Percentiles rank a stretch among this genome's conserved stretches.
phyloP scores from a whole-genome alignment of 306 rosid genomes.

The Quercus variabilis region DNA sequence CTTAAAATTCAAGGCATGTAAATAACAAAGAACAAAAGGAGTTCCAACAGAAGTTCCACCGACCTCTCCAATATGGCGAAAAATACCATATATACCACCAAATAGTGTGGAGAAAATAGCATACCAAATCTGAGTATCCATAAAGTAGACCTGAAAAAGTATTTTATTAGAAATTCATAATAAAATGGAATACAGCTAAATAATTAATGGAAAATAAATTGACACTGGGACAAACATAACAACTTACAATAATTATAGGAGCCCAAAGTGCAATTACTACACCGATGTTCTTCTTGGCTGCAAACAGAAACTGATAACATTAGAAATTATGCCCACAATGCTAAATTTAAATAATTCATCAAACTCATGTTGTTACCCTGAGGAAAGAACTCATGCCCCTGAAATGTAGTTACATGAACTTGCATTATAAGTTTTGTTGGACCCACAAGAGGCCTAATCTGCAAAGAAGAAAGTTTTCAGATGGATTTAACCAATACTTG shows the following conservation, averaged over 20 bases:
- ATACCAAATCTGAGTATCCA: constrained; percentile 99
- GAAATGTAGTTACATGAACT: constrained; percentile 38
- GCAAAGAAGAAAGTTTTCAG: constrained; percentile 28
- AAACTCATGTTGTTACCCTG: constrained; percentile 48
- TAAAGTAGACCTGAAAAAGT: constrained; percentile 80
- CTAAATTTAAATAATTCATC: constrained; percentile 4
- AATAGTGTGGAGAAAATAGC: constrained; percentile 86
- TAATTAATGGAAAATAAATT: background rate
- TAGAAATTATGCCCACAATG: constrained; percentile 10
- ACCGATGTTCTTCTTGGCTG: constrained; percentile 84
- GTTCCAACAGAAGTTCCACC: constrained; percentile 12
- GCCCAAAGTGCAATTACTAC: constrained; percentile 89
- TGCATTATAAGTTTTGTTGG: constrained; percentile 86
- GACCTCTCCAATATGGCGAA: constrained; percentile 97
- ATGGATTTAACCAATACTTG: constrained; percentile 14
- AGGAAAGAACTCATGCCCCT: constrained; percentile 96
- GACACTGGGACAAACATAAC: constrained; percentile 28
- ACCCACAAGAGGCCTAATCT: constrained; percentile 87
- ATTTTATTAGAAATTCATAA: background rate
- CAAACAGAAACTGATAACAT: constrained; percentile 34
- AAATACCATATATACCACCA: constrained; percentile 94
- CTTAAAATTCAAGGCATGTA: too few species aligned
- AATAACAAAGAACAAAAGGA: constrained; percentile 6
- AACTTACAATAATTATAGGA: constrained; percentile 76
- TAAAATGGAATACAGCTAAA: constrained; percentile 4